Evolutionary conservation across 495 filamentous ascomycete genomes (phyloP).

Genomic region (Talaromyces stipitatus): DNA sequence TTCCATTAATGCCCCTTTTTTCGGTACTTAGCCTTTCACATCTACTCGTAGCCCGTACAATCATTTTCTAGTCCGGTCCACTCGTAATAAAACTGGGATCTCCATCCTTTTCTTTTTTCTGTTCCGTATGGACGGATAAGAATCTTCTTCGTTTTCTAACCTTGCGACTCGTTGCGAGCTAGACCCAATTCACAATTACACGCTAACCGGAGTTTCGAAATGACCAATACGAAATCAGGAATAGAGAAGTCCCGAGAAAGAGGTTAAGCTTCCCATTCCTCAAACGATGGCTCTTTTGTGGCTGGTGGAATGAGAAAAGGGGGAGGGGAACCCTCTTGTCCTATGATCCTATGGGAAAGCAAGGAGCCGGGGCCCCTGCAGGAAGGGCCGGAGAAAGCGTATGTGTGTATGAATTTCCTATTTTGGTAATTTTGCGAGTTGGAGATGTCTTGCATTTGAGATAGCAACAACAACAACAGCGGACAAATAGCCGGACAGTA

Average conservation of each 20-base stretch:
- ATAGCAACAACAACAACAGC: background rate
- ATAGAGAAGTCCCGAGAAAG: background rate
- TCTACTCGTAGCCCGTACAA: background rate
- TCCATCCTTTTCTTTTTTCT: background rate
- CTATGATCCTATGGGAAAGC: too few species aligned
- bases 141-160: conserved; percentile 2
- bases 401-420: background rate
- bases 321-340: background rate
- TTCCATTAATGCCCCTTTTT: background rate
- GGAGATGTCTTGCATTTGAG: background rate
- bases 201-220: background rate
- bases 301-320: background rate
- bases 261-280: background rate
- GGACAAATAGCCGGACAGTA: background rate
- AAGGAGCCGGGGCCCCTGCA: background rate
- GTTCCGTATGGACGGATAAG: too few species aligned
- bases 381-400: background rate
- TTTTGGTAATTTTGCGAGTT: background rate
- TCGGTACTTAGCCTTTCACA: background rate
- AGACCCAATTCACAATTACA: background rate
- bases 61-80: too few species aligned
- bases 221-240: background rate
- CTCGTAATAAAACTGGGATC: background rate
- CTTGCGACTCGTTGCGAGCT: background rate
- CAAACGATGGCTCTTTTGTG: conserved; percentile 1